Evolutionary conservation across 305 asterid species (phyloP), one percentile per base, ranked within the genome.

Genomic region (Fraxinus ornus): DNA sequence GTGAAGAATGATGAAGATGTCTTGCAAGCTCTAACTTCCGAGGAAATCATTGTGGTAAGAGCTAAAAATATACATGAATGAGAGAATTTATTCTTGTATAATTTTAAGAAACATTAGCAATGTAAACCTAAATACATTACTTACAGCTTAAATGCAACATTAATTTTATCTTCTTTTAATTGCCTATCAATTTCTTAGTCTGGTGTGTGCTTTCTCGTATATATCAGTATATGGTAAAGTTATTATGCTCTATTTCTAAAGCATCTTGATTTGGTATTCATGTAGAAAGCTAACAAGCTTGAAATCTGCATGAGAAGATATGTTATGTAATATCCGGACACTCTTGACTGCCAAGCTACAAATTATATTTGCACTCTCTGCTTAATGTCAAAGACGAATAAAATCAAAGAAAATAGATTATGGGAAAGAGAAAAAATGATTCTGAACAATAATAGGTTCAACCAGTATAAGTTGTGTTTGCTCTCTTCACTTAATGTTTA

Each of bases 1-100:
- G 98, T 93, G 86, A 95, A 94, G 94, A 92, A 91, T 86, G 97
- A 94, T 79, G 96, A 94, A 86, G 97, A 95, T 86, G 91, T 95
- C 81, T 86, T 95, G 87, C 95, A 92, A 83, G 87, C 89, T 24
- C 90, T 93, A 22, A 88, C 97, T 71, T 81, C 88, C 49, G 95
- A 93, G 79, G 99, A 95, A 83, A 95, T 88, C 32, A 74, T 90
- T 72, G 97, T 95, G 98, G 99, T 3, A 33, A 33, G 36, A 4
- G 36, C 36, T 33, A 33, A 33, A 33, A 33, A 33, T 33, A 33
- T 33, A 89, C 74, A 82, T 83, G 22, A 3, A 28, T 19, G 2
- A 19, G 19, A 57, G 22, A n/a, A 57, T 57, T n/a, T 4, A 6
- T 57, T 19, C 1, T n/a, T n/a, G 8, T 57, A 19, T 5, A 57